phyloP scores from a whole-genome alignment of 768 basidiomycete species.

The Strobilomyces dryophilus region DNA sequence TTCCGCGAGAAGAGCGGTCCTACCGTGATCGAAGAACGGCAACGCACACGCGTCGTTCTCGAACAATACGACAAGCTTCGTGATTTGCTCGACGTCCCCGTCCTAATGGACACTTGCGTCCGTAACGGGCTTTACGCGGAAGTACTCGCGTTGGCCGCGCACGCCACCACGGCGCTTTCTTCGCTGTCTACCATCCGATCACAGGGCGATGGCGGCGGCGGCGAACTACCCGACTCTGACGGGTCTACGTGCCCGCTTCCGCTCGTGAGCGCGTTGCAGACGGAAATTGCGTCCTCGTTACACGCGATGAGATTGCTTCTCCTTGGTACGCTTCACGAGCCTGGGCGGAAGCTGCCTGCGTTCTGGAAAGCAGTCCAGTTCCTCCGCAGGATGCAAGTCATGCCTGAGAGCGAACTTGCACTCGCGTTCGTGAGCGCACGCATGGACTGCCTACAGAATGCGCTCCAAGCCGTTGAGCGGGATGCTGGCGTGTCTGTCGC shows the following conservation, averaged over 20 bases:
- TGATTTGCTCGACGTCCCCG: constrained; percentile 86
- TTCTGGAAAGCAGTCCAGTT: constrained; percentile 89
- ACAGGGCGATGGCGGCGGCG: constrained; percentile 16
- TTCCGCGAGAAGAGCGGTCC: constrained; percentile 72
- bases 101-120: constrained; percentile 90
- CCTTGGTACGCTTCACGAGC: constrained; percentile 73
- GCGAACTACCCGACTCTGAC: constrained; percentile 41
- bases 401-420: constrained; percentile 74
- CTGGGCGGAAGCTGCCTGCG: constrained; percentile 77
- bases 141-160: constrained; percentile 78
- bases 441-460: constrained; percentile 54
- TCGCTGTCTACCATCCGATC: constrained; percentile 36
- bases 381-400: constrained; percentile 74
- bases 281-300: constrained; percentile 64
- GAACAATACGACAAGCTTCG: constrained; percentile 93
- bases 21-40: constrained; percentile 66
- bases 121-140: constrained; percentile 91
- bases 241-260: constrained; percentile 28
- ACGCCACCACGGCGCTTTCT: constrained; percentile 52
- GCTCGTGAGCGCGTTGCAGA: constrained; percentile 47
- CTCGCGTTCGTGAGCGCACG: constrained; percentile 79
- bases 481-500: constrained; percentile 35
- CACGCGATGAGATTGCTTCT: constrained; percentile 71
- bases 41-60: constrained; percentile 77
- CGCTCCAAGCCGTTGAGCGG: constrained; percentile 51